A percentile compares a stretch with the other conserved stretches of the same genome.
phyloP scores from a whole-genome alignment of 495 filamentous ascomycete species.

The Aspergillus bridgeri region DNA sequence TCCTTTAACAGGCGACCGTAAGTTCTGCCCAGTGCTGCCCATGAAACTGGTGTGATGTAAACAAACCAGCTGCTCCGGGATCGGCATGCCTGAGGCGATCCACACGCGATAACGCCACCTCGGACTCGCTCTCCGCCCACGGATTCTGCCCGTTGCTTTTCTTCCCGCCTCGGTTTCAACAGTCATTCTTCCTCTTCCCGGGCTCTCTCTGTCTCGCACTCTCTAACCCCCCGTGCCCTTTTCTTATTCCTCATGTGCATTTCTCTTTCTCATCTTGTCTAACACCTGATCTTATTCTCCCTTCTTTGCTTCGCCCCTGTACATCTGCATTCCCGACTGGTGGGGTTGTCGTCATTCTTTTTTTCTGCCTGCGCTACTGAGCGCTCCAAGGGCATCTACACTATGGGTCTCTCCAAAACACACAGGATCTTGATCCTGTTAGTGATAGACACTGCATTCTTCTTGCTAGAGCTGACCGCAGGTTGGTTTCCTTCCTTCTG shows the following conservation, averaged over 20 bases:
- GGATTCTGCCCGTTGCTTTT: background rate
- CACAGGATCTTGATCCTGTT: slow-evolving; percentile 90
- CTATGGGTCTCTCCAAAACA: slow-evolving; percentile 89
- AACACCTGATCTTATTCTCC: background rate
- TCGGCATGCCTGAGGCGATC: background rate
- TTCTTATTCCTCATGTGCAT: background rate
- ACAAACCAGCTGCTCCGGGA: background rate
- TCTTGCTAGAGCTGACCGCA: slow-evolving; percentile 79
- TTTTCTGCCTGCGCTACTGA: slow-evolving; percentile 21
- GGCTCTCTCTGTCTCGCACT: background rate
- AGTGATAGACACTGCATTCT: slow-evolving; percentile 84
- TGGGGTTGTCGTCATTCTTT: slow-evolving; percentile 7
- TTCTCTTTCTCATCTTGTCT: background rate
- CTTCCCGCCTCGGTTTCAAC: background rate
- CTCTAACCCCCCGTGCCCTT: background rate
- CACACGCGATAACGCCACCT: background rate
- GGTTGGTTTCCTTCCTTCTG: slow-evolving; percentile 42
- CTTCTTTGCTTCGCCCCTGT: background rate
- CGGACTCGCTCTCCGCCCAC: background rate
- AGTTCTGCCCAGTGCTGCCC: no score
- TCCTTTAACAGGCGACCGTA: no score
- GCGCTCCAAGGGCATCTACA: slow-evolving; percentile 20
- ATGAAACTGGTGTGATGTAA: no score
- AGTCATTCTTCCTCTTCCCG: background rate
- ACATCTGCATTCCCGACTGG: background rate